These are phyloP conservation scores for Teunomyces aglyptinius DNA, from an alignment of 805 yeast genomes.

Conservation along the genomic window DNA sequence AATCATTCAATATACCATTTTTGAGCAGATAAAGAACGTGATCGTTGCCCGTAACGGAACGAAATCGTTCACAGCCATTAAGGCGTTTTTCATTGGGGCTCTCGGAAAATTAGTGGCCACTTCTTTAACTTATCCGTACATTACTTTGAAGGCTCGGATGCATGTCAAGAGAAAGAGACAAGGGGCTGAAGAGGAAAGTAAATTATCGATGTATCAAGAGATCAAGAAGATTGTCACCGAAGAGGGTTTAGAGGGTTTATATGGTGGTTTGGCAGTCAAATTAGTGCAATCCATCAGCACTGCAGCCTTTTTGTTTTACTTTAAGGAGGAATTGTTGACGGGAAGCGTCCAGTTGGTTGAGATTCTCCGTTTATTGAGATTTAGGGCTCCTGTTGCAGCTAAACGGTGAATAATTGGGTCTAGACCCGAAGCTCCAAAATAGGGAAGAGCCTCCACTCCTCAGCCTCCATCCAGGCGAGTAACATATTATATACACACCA, in stretches of 20 bases:
- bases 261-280: slow-evolving; percentile 79
- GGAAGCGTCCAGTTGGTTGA: slow-evolving; percentile 56
- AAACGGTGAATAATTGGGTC: background rate
- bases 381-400: slow-evolving; percentile 14
- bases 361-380: slow-evolving; percentile 29
- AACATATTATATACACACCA: background rate
- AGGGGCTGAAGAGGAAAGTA: slow-evolving; percentile 17
- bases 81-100: slow-evolving; percentile 87
- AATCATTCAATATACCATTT: slow-evolving; percentile 85
- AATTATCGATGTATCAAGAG: slow-evolving; percentile 46
- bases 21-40: slow-evolving; percentile 76
- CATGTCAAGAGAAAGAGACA: slow-evolving; percentile 54
- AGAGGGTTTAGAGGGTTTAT: slow-evolving; percentile 77
- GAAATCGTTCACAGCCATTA: slow-evolving; percentile 56
- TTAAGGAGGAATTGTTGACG: slow-evolving; percentile 78
- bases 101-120: slow-evolving; percentile 90
- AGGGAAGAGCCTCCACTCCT: no score
- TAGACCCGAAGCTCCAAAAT: background rate
- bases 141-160: slow-evolving; percentile 86
- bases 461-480: background rate
- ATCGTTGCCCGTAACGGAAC: slow-evolving; percentile 54
- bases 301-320: slow-evolving; percentile 86
- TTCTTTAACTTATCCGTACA: slow-evolving; percentile 83
- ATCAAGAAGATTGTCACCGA: slow-evolving; percentile 56
- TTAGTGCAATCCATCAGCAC: slow-evolving; percentile 80